These are phyloP conservation scores for Gossypium davidsonii DNA, from an alignment of 441 rosid species.

Conservation along the genomic window DNA sequence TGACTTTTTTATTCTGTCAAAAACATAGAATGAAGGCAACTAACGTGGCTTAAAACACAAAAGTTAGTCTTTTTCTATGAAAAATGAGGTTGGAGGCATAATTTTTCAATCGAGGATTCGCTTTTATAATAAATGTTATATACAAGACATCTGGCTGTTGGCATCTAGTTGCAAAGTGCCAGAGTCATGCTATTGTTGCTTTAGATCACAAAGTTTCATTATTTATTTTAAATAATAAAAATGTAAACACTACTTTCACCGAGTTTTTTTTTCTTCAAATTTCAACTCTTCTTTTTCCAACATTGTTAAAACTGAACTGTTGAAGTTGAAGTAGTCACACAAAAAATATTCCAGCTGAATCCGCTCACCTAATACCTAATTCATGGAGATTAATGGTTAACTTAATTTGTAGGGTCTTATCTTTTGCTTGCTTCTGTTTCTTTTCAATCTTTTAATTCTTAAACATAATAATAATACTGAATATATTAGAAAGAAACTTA, in stretches of 20 bases:
- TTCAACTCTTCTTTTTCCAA: background rate
- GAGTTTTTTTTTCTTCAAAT: background rate
- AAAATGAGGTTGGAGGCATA: background rate
- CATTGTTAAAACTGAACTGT: background rate
- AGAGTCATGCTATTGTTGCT: background rate
- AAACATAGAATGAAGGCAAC: background rate
- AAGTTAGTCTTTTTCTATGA: background rate
- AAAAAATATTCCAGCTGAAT: background rate
- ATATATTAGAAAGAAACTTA: too few relatives aligned
- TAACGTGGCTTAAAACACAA: background rate
- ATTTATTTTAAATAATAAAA: background rate
- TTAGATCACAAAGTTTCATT: background rate
- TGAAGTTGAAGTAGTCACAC: background rate
- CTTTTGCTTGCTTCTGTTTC: background rate
- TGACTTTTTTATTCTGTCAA: background rate
- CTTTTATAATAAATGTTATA: background rate
- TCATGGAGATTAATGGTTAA: background rate
- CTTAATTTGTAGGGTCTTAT: background rate
- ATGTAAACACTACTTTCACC: background rate
- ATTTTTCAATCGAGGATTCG: background rate
- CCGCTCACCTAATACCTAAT: background rate
- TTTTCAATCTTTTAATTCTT: background rate
- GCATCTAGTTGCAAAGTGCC: background rate
- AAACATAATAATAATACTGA: too few relatives aligned
- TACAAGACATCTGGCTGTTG: too few relatives aligned